phyloP scores from a whole-genome alignment of 768 basidiomycete genomes.

The Amyloporia xantha region DNA sequence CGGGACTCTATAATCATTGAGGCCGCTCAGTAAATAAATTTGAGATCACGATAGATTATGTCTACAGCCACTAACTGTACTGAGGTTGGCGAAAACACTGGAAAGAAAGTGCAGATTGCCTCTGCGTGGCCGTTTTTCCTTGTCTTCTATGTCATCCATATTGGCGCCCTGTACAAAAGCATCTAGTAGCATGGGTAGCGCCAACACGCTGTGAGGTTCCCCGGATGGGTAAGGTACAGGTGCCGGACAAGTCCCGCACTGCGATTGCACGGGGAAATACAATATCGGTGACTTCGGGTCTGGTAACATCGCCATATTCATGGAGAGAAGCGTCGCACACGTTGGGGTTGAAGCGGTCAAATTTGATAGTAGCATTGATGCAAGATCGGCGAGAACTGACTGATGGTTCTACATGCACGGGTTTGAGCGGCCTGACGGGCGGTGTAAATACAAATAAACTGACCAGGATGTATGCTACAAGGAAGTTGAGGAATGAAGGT shows the following conservation, averaged over 20 bases:
- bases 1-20: slow-evolving; percentile 46
- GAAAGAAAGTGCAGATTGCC: slow-evolving; percentile 86
- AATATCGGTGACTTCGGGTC: slow-evolving; percentile 41
- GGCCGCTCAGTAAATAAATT: no score
- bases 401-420: slow-evolving; percentile 68
- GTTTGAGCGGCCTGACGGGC: slow-evolving; percentile 8
- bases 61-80: slow-evolving; percentile 70
- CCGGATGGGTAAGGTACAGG: slow-evolving; percentile 66
- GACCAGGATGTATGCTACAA: slow-evolving; percentile 88
- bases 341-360: slow-evolving; percentile 68
- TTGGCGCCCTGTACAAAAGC: slow-evolving; percentile 76
- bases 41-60: no score
- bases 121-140: slow-evolving; percentile 51
- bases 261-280: slow-evolving; percentile 70
- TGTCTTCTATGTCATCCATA: slow-evolving; percentile 43
- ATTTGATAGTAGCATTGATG: slow-evolving; percentile 97
- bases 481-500: slow-evolving; percentile 63
- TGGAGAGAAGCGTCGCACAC: slow-evolving; percentile 53
- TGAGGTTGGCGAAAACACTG: slow-evolving; percentile 90
- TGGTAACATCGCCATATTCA: slow-evolving; percentile 62
- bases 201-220: slow-evolving; percentile 46
- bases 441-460: slow-evolving; percentile 24
- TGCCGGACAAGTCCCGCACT: slow-evolving; percentile 70
- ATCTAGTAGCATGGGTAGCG: slow-evolving; percentile 77
- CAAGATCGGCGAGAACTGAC: slow-evolving; percentile 86